Evolutionary conservation across 495 filamentous ascomycete genomes (phyloP), one percentile per base, ranked within the genome.

Genomic region (Penicillium diatomitis): DNA sequence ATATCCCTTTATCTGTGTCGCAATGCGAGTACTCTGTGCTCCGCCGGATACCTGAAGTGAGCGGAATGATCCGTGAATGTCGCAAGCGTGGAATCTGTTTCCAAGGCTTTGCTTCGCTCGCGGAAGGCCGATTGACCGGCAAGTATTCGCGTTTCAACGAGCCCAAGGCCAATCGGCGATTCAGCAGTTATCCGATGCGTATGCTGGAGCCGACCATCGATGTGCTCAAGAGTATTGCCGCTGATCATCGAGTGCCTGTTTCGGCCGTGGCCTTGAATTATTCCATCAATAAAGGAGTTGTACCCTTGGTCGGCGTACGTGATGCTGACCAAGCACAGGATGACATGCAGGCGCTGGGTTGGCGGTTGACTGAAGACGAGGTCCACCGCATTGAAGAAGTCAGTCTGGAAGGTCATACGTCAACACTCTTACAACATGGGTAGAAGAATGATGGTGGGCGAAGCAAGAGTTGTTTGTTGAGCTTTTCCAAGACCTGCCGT

Each of bases 251-350:
- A 0, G 58, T 63, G 6, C 45, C 51, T 30, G 50, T 67, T 6
- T 50, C 69, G 0, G 65, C 64, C 6, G 65, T 72, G 4, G 70
- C 70, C 36, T 47, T 73, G 27, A 74, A 74, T 36, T 75, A 69
- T 40, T 67, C 66, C 30, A 56, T 74, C 37, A 62, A 54, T 33
- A 64, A 62, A 34, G 61, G 56, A 3, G 54, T 58, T 11, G 37
- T 62, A 8, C 61, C 59, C 2, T 10, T 56, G 20, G 53, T 54
- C 8, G 61, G 56, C 3, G 32, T 60, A n/a, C 56, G 54, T 32
- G 40, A 51, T 41, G 43, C 51, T 7, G 50, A 54, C 9, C 60
- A 63, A 48, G 60, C 55, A 4, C 51, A 61, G 38, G 53, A 60
- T 44, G 32, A 57, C 38, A 59, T 63, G 49, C 55, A 57, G 47